These are phyloP conservation scores for Aspergillus amoenus DNA, from an alignment of 2,329 filamentous ascomycete genomes.

Conservation along the genomic window DNA sequence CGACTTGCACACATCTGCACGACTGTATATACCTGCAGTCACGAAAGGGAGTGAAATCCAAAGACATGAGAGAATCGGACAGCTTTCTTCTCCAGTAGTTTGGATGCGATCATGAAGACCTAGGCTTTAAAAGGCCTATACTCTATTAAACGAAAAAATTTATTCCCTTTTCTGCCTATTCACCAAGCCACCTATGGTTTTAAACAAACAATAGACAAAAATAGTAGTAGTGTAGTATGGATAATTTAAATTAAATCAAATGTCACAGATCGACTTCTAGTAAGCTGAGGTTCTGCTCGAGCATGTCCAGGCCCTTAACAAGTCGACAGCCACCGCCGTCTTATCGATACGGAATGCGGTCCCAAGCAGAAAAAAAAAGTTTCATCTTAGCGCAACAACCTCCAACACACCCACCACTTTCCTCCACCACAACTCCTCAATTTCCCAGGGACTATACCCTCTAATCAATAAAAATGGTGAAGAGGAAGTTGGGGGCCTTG, in stretches of 20 bases:
- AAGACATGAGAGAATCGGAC: conserved; percentile 39
- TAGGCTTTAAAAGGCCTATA: conserved; percentile 20
- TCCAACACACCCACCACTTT: conserved; percentile 33
- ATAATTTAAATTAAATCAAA: too few relatives aligned
- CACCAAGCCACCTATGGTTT: background rate
- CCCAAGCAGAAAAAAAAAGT: conserved; percentile 12
- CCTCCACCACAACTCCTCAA: conserved; percentile 54
- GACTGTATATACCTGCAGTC: conserved; percentile 42
- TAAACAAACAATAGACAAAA: background rate
- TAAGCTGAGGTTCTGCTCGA: background rate
- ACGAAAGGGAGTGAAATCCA: conserved; percentile 38
- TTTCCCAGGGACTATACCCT: conserved; percentile 54
- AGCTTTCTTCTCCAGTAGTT: conserved; percentile 43
- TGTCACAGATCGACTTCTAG: too few relatives aligned
- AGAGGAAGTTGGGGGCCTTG: conserved; percentile 85
- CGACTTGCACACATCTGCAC: conserved; percentile 42
- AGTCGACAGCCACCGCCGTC: background rate
- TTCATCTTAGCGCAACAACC: conserved; percentile 6
- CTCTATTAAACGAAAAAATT: conserved; percentile 25
- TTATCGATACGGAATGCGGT: conserved; percentile 13
- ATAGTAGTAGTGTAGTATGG: background rate
- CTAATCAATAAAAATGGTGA: conserved; percentile 59
- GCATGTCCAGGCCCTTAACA: background rate
- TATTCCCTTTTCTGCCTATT: conserved; percentile 13
- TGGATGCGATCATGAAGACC: conserved; percentile 43